These are phyloP conservation scores for Talaromyces sp. DNA, from an alignment of 2,329 filamentous ascomycete species.

Conservation along the genomic window DNA sequence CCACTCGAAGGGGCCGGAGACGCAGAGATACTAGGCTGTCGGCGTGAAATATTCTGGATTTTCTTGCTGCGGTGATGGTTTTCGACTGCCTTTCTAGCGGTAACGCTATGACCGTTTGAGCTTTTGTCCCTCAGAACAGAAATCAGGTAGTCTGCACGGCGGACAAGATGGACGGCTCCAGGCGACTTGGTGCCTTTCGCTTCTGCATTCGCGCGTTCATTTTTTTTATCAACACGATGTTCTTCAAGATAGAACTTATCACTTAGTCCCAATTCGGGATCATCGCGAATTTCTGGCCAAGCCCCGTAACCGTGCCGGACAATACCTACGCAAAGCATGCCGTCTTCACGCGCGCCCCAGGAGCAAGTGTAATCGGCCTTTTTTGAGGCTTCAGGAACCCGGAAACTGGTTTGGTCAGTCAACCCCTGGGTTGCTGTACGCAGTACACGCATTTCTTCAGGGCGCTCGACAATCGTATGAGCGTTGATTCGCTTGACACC, in stretches of 20 bases:
- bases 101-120: constrained; percentile 62
- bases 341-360: constrained; percentile 92
- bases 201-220: constrained; percentile 70
- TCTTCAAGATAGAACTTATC: constrained; percentile 97
- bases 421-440: constrained; percentile 64
- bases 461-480: constrained; percentile 88
- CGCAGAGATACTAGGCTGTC: constrained; percentile 40
- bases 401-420: constrained; percentile 72
- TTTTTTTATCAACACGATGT: constrained; percentile 96
- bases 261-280: constrained; percentile 74
- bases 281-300: constrained; percentile 91
- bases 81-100: constrained; percentile 73
- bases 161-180: constrained; percentile 93
- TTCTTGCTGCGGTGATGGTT: constrained; percentile 96
- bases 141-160: constrained; percentile 88
- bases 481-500: constrained; percentile 94
- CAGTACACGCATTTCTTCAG: constrained; percentile 80
- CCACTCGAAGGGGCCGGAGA: constrained; percentile 43
- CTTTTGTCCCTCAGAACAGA: constrained; percentile 91
- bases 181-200: constrained; percentile 66
- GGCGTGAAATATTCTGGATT: constrained; percentile 30
- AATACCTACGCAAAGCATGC: constrained; percentile 94
- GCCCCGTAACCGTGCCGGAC: constrained; percentile 91
- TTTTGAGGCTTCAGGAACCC: constrained; percentile 87
- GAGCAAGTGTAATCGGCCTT: constrained; percentile 84